Conservation (phyloP, 192 early-diverging fungal genomes). For the Chytriomyces sp. region DNA sequence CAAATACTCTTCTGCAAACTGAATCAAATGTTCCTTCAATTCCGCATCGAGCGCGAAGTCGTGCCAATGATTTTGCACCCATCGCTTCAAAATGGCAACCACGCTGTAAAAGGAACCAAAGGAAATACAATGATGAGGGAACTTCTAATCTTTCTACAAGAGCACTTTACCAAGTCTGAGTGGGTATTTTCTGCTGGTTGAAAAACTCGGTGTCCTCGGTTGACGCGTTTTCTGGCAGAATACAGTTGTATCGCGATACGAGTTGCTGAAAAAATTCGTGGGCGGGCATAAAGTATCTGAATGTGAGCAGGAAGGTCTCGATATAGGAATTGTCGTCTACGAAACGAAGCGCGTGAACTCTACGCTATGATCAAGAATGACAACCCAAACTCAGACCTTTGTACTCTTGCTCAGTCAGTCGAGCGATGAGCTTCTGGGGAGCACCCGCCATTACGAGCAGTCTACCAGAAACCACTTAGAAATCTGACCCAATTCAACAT, state of each 20-base stretch:
- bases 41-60: slow-evolving; percentile 56
- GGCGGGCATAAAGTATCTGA: slow-evolving; percentile 54
- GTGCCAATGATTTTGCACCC: slow-evolving; percentile 60
- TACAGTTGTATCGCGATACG: slow-evolving; percentile 51
- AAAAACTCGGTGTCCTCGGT: slow-evolving; percentile 53
- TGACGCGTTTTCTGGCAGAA: slow-evolving; percentile 43
- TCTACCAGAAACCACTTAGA: slow-evolving; percentile 39
- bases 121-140: background rate
- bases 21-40: slow-evolving; percentile 44
- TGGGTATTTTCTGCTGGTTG: slow-evolving; percentile 48
- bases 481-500: slow-evolving; percentile 4
- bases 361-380: no score
- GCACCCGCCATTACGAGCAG: slow-evolving; percentile 56
- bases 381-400: slow-evolving; percentile 47
- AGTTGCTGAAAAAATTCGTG: slow-evolving; percentile 55
- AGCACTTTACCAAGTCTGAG: slow-evolving; percentile 46
- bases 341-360: no score
- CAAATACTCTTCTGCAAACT: slow-evolving; percentile 45
- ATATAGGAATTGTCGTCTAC: slow-evolving; percentile 47
- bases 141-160: background rate
- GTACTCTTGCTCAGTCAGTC: slow-evolving; percentile 46
- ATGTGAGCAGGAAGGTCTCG: slow-evolving; percentile 57
- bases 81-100: slow-evolving; percentile 44
- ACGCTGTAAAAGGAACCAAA: slow-evolving; percentile 37
- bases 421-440: slow-evolving; percentile 53